These are phyloP conservation scores for Neonothopanus nambi DNA, from an alignment of 1,284 basidiomycete species.

Conservation along the genomic window DNA sequence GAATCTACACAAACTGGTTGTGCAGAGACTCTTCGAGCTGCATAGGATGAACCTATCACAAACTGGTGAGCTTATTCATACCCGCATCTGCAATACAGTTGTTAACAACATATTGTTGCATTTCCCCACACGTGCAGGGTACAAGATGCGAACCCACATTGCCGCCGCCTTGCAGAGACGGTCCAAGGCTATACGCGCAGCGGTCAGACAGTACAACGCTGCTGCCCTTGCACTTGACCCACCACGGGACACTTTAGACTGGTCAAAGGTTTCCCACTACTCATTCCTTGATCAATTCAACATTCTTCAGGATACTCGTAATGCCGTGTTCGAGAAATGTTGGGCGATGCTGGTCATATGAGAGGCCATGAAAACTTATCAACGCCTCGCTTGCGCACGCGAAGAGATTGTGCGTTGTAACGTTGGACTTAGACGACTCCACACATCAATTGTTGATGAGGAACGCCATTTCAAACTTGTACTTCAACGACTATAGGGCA, in stretches of 20 bases:
- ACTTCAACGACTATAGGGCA: neutral
- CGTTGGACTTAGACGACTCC: slow-evolving; percentile 31
- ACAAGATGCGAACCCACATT: slow-evolving; percentile 30
- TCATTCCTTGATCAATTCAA: slow-evolving; percentile 28
- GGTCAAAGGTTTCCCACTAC: slow-evolving; percentile 28
- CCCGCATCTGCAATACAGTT: neutral
- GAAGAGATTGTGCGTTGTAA: slow-evolving; percentile 35
- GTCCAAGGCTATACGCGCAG: slow-evolving; percentile 26
- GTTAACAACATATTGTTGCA: neutral
- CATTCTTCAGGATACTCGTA: slow-evolving; percentile 30
- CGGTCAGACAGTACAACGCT: slow-evolving; percentile 28
- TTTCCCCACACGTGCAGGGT: slow-evolving; percentile 21
- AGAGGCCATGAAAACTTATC: slow-evolving; percentile 24
- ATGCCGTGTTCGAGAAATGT: slow-evolving; percentile 25
- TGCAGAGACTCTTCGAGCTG: slow-evolving; percentile 26
- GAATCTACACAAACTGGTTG: slow-evolving; percentile 22
- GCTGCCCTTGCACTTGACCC: slow-evolving; percentile 22
- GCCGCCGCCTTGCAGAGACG: slow-evolving; percentile 23
- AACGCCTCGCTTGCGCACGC: slow-evolving; percentile 28
- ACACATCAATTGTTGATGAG: slow-evolving; percentile 32
- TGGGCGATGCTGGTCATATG: slow-evolving; percentile 31
- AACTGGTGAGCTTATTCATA: neutral
- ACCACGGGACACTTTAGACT: slow-evolving; percentile 22
- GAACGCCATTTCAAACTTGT: neutral
- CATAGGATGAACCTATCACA: slow-evolving; percentile 5